Evolutionary conservation across 1,139 yeast species (phyloP).

Genomic region (Taphrina wiesneri): DNA sequence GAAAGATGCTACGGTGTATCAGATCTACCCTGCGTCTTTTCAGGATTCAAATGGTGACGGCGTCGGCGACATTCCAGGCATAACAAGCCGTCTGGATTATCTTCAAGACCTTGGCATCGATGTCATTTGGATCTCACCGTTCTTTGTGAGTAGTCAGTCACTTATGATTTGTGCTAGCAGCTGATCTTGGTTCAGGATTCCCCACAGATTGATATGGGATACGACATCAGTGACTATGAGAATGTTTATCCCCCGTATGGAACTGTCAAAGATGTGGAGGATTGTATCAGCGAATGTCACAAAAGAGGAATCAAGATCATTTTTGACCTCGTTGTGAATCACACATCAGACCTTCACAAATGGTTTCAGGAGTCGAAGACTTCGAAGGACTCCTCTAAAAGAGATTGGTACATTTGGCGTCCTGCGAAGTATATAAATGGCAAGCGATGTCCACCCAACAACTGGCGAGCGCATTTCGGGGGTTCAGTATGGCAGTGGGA

Average conservation of each 20-base stretch:
- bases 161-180: background rate
- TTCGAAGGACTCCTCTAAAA: slow-evolving; percentile 55
- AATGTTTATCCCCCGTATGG: slow-evolving; percentile 57
- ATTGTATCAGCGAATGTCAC: slow-evolving; percentile 54
- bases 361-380: slow-evolving; percentile 62
- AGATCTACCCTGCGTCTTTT: slow-evolving; percentile 61
- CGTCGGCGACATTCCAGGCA: slow-evolving; percentile 59
- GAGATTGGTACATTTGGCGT: slow-evolving; percentile 65
- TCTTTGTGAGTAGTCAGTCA: slow-evolving; percentile 2
- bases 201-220: slow-evolving; percentile 66
- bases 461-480: slow-evolving; percentile 56
- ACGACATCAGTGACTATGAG: slow-evolving; percentile 59
- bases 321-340: slow-evolving; percentile 61
- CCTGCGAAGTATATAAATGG: slow-evolving; percentile 53
- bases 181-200: slow-evolving; percentile 51
- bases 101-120: slow-evolving; percentile 56
- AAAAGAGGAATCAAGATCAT: slow-evolving; percentile 55
- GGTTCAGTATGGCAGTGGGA: slow-evolving; percentile 62
- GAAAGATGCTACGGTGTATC: slow-evolving; percentile 60
- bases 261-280: slow-evolving; percentile 55
- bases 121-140: slow-evolving; percentile 55
- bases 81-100: slow-evolving; percentile 56
- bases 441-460: slow-evolving; percentile 57
- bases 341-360: slow-evolving; percentile 57
- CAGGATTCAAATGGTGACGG: slow-evolving; percentile 63